Base-by-base conservation (phyloP, 2,329 filamentous ascomycete species). In the Pseudocercospora macadamiae region DNA sequence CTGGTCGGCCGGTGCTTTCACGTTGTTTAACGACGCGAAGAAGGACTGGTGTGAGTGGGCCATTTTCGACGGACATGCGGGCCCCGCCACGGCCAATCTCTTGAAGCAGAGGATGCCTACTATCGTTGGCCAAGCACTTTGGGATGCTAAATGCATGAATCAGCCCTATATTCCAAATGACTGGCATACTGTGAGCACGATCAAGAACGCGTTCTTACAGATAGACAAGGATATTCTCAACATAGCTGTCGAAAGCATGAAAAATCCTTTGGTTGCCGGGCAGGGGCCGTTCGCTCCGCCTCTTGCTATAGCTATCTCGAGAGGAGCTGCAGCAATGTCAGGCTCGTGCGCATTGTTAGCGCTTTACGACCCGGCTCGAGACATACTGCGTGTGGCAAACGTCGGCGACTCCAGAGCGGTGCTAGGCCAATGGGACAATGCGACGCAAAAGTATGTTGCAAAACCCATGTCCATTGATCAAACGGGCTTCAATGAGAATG, bases 371-470 rank as follows among this genome's bases (percentile, higher is more conserved):
- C 79, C 84, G 0, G 58, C 65, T 0, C 76, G 76, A 1, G 76
- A 77, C 4, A 82, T 76, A 0, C 73, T 90, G 0, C 82, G 83
- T 21, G 85, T 88, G 2, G 88, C 88, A 0, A 86, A 85, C 61
- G 83, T 83, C 0, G 88, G 88, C 0, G 87, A 90, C 73, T 89
- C 85, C 0, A 80, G 87, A 32, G 86, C 86, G 9, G 85, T 89
- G 0, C 77, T 89, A 0, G 87, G 86, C 1, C 71, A 77, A 60
- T 77, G 79, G 73, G 76, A 80, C 10, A 53, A 74, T 0, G 68
- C 76, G 0, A 55, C 66, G 7, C 74, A 76, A 0, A 76, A 72
- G 18, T 89, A 86, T 77, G 71, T 77, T 2, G 77, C 80, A 0
- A 77, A 79, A 4, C 76, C 82, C 1, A 77, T 90, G 14, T 88